phyloP scores from a whole-genome alignment of 192 early-diverging fungal species.

The Backusella macrospora region DNA sequence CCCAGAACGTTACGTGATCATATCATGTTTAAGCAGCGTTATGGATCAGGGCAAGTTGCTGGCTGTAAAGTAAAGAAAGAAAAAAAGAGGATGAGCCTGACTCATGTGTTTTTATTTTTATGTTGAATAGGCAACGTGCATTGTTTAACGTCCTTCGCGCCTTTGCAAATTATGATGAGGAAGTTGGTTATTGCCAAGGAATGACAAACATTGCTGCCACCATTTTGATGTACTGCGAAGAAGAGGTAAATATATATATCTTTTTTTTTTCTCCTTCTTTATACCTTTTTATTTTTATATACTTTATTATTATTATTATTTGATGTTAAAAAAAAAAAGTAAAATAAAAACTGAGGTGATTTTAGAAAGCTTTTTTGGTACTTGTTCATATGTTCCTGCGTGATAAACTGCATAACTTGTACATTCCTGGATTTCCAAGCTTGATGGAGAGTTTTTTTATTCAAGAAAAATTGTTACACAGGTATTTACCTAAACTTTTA shows the following conservation, averaged over 20 bases:
- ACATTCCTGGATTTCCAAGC: constrained; percentile 57
- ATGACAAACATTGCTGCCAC: constrained; percentile 81
- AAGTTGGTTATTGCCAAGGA: constrained; percentile 90
- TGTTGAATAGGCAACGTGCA: constrained; percentile 62
- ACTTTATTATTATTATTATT: not conserved
- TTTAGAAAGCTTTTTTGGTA: constrained; percentile 55
- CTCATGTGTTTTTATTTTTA: not conserved
- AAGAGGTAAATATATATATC: constrained; percentile 47
- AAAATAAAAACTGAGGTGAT: not conserved
- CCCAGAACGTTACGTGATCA: constrained; percentile 60
- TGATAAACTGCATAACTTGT: constrained; percentile 53
- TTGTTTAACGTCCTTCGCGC: constrained; percentile 81
- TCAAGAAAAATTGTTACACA: constrained; percentile 53
- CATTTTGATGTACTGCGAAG: constrained; percentile 69
- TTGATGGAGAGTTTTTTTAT: constrained; percentile 59
- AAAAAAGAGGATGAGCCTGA: not conserved
- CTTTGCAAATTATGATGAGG: constrained; percentile 72
- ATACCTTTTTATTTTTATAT: not conserved
- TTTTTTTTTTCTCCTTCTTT: not conserved
- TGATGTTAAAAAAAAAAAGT: not conserved
- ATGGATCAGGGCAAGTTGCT: constrained; percentile 53
- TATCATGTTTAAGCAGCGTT: constrained; percentile 62
- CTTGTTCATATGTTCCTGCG: constrained; percentile 52
- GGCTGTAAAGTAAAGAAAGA: not conserved
- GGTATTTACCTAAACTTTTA: constrained; percentile 49